Conservation (phyloP, 2,329 filamentous ascomycete species). For the Ophiognomonia clavigignenti-juglandacearum region DNA sequence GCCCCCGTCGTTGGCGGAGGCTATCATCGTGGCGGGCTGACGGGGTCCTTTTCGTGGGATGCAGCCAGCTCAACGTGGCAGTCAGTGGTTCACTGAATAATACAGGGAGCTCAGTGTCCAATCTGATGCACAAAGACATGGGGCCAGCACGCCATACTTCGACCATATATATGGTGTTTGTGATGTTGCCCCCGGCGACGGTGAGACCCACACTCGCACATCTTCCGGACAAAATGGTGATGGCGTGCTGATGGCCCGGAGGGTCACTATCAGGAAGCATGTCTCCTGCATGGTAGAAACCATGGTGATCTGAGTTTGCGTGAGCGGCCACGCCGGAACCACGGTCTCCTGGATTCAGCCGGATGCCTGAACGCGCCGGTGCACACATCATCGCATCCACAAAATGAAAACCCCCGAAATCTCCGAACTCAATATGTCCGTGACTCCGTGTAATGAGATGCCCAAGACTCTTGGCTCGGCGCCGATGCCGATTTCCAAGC, state of each 20-base stretch:
- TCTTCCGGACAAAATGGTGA: not conserved
- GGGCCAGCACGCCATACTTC: slow-evolving; percentile 3
- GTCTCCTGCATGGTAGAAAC: not conserved
- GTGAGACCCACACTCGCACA: not conserved
- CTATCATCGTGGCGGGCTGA: not conserved
- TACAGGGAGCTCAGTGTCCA: too few relatives aligned
- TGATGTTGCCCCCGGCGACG: not conserved
- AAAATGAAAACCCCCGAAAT: too few relatives aligned
- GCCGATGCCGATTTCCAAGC: too few relatives aligned
- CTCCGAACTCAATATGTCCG: too few relatives aligned
- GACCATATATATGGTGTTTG: slow-evolving; percentile 2
- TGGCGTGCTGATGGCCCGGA: slow-evolving; percentile 6
- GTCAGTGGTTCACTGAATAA: not conserved
- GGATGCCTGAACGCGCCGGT: too few relatives aligned
- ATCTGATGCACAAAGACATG: not conserved
- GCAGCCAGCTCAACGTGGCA: not conserved
- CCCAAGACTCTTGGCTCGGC: too few relatives aligned
- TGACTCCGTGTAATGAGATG: too few relatives aligned
- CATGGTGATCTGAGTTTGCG: too few relatives aligned
- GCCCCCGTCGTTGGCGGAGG: not conserved
- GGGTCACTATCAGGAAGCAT: not conserved
- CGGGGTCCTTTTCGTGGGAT: not conserved
- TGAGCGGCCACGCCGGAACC: too few relatives aligned
- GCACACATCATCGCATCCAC: too few relatives aligned
- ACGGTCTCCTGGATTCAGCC: too few relatives aligned